Conservation (phyloP, 164 flowering plant species). For the Kingdonia uniflora region DNA sequence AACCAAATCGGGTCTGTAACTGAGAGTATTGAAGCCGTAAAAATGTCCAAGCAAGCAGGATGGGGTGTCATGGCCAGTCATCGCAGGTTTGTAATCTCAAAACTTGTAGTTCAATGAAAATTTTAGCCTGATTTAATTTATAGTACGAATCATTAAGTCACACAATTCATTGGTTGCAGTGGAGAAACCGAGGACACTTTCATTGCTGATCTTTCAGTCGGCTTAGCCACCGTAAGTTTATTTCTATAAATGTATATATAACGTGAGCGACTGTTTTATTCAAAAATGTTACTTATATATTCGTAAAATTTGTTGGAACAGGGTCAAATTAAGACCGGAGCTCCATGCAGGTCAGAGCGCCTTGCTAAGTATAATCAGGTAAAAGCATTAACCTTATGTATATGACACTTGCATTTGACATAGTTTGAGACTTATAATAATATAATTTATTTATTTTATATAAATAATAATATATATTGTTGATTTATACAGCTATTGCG, state of each 20-base stretch:
- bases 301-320: conserved; percentile 13
- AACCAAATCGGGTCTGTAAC: conserved; percentile 93
- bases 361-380: conserved; percentile 92
- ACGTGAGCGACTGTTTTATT: neutral
- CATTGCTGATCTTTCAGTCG: conserved; percentile 87
- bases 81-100: conserved; percentile 42
- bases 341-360: conserved; percentile 91
- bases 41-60: conserved; percentile 87
- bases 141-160: no score
- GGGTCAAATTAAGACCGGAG: conserved; percentile 96
- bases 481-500: conserved; percentile 46
- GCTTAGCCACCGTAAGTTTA: conserved; percentile 63
- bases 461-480: neutral
- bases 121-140: no score
- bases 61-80: conserved; percentile 99
- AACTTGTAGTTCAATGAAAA: no score
- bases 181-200: conserved; percentile 95
- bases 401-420: neutral
- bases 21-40: conserved; percentile 93
- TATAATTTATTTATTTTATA: neutral
- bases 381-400: neutral
- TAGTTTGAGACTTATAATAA: no score
- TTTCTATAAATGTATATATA: neutral
- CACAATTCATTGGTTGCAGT: conserved; percentile 33
- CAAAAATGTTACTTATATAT: neutral